A percentile compares a stretch with the other conserved stretches of the same genome.
Evolutionary conservation across 2,329 filamentous ascomycete species (phyloP).

Genomic region (Huntiella abstrusa): DNA sequence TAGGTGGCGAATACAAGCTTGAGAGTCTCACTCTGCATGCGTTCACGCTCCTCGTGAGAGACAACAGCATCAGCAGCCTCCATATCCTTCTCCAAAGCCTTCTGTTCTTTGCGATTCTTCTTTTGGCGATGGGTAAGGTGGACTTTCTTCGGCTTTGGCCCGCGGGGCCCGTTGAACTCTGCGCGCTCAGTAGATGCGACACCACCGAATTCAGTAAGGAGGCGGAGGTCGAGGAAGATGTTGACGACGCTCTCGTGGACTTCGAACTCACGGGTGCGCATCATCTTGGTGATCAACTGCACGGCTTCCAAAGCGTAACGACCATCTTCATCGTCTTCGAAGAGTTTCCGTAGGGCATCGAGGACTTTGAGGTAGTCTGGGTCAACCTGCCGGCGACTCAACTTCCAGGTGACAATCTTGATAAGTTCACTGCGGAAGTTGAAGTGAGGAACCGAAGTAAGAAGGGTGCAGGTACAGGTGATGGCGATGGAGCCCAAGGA

Average conservation of each 20-base stretch:
- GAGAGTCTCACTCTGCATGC: conserved; percentile 85
- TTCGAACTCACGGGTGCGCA: conserved; percentile 68
- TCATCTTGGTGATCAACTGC: conserved; percentile 76
- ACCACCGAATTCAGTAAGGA: conserved; percentile 71
- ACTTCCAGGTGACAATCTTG: conserved; percentile 68
- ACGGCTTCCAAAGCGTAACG: conserved; percentile 75
- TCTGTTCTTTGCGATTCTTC: conserved; percentile 71
- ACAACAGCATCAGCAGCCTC: conserved; percentile 78
- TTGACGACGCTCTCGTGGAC: conserved; percentile 77
- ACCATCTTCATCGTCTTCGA: conserved; percentile 76
- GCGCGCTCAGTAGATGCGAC: conserved; percentile 66
- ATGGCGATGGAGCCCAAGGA: conserved; percentile 58
- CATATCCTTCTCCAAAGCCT: conserved; percentile 82
- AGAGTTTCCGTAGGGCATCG: conserved; percentile 61
- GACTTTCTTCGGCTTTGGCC: conserved; percentile 55
- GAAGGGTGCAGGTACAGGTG: conserved; percentile 63
- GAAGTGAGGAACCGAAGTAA: conserved; percentile 80
- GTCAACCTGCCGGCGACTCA: conserved; percentile 55
- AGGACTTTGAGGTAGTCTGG: conserved; percentile 60
- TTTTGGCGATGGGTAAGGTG: conserved; percentile 78
- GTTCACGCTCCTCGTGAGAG: conserved; percentile 77
- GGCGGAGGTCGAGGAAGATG: conserved; percentile 71
- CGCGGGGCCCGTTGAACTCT: conserved; percentile 33
- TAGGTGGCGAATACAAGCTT: conserved; percentile 93
- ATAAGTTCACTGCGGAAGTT: conserved; percentile 83